Evolutionary conservation across 2,329 filamentous ascomycete genomes (phyloP), one percentile per base, ranked within the genome.

Genomic region (Aspergillus tubingensis): DNA sequence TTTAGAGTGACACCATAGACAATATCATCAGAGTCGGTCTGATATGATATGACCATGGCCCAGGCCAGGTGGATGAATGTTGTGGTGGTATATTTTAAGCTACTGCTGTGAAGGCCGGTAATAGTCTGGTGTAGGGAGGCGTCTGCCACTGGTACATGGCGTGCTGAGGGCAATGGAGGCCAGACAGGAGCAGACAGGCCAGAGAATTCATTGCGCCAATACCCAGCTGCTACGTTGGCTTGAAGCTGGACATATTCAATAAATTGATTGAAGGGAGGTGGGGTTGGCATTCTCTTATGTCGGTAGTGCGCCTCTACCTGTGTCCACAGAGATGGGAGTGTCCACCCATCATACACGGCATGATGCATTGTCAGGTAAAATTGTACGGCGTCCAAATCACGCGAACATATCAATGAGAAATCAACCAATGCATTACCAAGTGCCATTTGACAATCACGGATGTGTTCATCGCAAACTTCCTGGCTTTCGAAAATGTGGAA

Each of bases 361-460:
- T 81, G 79, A 59, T 82, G 79, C 57, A 77, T 74, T 0, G 78
- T 80, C 62, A 76, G 74, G 8, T 80, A 71, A 27, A 81, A 23
- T 3, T 23, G 21, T 4, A 23, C 21, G 21, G 73, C 43, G 75
- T 69, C 17, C 19, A 2, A 19, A 19, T 19, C 19, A 19, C 2
- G 19, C 19, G 19, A 19, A 19, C 19, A 19, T 2, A 19, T 19
- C 19, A 19, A 19, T 19, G 19, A 19, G 19, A 19, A 19, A 19
- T 19, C 19, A 19, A 19, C 19, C 19, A 19, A 19, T 19, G 19
- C 19, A 19, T 19, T 19, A 19, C 19, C 19, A 19, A 19, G 19
- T 2, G 19, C 2, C 19, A 19, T 19, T 19, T 19, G 19, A 19
- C 19, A 19, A 19, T 19, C 19, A 19, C 19, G 19, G 19, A 19